Evolutionary conservation across 306 rosid genomes (phyloP), one percentile per base, ranked within the genome.

Genomic region (Citrullus colocynthis): DNA sequence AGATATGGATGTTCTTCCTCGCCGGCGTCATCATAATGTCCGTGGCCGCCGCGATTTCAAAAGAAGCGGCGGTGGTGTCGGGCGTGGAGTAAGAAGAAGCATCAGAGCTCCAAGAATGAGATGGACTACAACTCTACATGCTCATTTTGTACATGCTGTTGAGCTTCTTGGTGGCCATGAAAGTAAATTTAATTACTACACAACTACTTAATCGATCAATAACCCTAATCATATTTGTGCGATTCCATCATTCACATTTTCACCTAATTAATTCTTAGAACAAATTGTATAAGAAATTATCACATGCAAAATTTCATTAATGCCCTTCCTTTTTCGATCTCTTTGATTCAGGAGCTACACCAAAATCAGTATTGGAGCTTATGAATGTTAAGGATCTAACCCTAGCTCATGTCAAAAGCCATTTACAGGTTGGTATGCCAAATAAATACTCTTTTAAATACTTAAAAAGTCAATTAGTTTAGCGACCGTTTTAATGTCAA

Each of bases 371-470:
- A 62, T 83, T 91, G 80, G 98, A 93, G 88, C 82, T 93, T 80
- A 91, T 93, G 97, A 91, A 91, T 87, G 98, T 93, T 13, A 93
- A 90, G 84, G 97, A 93, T 85, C 92, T 93, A 84, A 93, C 97
- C 85, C 93, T 93, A 83, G 92, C 98, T 82, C 98, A 93, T 76
- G 98, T 93, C 83, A 93, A 93, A 91, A 93, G 98, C 86, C 98
- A 93, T 84, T 88, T 93, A 83, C 98, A 93, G 97, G 98, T 93
- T 21, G 54, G 28, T 24, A 24, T 24, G 28, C 28, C 28, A 24
- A 24, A 24, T 24, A 24, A 24, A 24, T 24, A 24, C 28, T 24
- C 28, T 24, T 24, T 24, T 24, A 9, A 42, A 0, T 0, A 42
- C 3, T 42, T 42, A 42, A 2, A 48, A 48, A 48, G 5, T 48